Conservation (phyloP, 129 eudicot species). For the Erigeron canadensis region DNA sequence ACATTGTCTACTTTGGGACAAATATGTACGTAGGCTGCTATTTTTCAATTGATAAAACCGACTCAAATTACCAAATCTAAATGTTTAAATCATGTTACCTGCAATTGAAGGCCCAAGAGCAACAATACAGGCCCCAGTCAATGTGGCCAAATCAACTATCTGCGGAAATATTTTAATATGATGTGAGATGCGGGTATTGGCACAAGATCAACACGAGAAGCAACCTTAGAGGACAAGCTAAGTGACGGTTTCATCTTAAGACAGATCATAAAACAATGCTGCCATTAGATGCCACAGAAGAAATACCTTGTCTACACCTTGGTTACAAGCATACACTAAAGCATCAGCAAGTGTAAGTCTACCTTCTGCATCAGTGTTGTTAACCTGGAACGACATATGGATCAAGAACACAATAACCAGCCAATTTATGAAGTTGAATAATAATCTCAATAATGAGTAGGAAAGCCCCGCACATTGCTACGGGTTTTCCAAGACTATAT, state of each 20-base stretch:
- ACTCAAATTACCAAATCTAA: not conserved
- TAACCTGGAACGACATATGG: conserved; percentile 56
- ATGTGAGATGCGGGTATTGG: conserved; percentile 4
- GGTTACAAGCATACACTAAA: conserved; percentile 93
- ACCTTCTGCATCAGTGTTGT: conserved; percentile 99
- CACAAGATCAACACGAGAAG: not conserved
- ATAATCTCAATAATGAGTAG: too few species aligned
- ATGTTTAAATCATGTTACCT: conserved; percentile 42
- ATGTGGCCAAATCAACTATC: conserved; percentile 92
- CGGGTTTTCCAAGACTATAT: too few species aligned
- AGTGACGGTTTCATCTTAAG: not conserved
- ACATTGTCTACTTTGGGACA: too few species aligned
- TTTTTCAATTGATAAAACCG: not conserved
- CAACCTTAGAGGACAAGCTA: not conserved
- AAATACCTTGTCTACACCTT: conserved; percentile 95
- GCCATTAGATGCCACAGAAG: not conserved
- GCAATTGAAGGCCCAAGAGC: conserved; percentile 99
- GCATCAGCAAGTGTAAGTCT: conserved; percentile 99
- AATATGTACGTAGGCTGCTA: not conserved
- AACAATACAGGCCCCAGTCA: conserved; percentile 93
- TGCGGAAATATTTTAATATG: conserved; percentile 38
- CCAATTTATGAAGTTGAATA: not conserved
- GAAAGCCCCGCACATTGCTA: too few species aligned
- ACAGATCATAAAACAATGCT: not conserved
- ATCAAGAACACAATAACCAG: not conserved